These are phyloP conservation scores for Solanum aculeatissimum DNA, from an alignment of 305 asterid genomes.

Conservation along the genomic window DNA sequence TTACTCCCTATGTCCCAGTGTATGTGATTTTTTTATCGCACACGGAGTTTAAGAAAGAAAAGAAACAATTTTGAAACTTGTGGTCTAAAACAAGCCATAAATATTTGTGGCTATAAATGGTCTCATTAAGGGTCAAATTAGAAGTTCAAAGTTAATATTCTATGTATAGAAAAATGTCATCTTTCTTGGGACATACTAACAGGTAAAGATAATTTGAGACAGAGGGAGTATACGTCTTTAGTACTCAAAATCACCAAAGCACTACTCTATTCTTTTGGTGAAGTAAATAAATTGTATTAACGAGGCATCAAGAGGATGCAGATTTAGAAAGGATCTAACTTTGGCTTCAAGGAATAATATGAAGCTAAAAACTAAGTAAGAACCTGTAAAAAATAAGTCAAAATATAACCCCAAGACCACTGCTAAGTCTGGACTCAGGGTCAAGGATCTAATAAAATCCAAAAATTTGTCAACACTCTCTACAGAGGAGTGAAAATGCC, in stretches of 20 bases:
- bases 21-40: not conserved
- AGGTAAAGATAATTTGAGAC: not conserved
- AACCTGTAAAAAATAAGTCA: not conserved
- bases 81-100: not conserved
- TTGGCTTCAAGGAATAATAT: not conserved
- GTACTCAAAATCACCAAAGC: not conserved
- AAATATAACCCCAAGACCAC: not conserved
- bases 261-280: not conserved
- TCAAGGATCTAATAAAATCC: not conserved
- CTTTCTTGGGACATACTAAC: not conserved
- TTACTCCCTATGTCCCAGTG: not conserved
- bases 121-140: not conserved
- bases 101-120: not conserved
- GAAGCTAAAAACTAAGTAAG: not conserved
- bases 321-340: not conserved
- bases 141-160: not conserved
- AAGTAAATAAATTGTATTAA: not conserved
- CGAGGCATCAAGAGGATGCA: not conserved
- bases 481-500: not conserved
- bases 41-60: not conserved
- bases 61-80: not conserved
- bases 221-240: not conserved
- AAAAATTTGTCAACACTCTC: not conserved
- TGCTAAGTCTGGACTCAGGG: not conserved
- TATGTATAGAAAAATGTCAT: not conserved